Base-by-base conservation (phyloP, 2,329 filamentous ascomycete genomes). In the Penicillium sp. region DNA sequence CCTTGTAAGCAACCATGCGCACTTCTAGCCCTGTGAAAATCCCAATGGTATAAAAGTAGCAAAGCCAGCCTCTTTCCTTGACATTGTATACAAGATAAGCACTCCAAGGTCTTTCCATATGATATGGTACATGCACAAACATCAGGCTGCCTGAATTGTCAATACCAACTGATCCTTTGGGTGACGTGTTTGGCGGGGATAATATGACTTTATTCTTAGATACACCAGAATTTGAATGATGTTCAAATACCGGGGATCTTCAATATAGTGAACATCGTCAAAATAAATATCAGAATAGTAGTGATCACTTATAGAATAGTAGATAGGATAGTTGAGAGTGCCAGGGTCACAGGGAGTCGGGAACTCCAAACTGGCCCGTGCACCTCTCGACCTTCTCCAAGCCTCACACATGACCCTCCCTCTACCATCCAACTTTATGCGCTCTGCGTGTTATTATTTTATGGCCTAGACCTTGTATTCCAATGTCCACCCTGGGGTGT, bases 401-500 rank as follows among this genome's bases (percentile, higher is more conserved):
- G 59, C 65, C 67, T 67, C 66, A 65, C 65, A 63, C 61, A 51
- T 61, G 57, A 65, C 64, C 61, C 48, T 65, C 62, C 52, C 57
- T 59, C 63, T 60, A 35, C 37, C 48, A 44, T 56, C 57, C 55
- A 56, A 62, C 57, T 60, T 55, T 58, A 63, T 63, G 62, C 63
- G 51, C 59, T 59, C 59, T 60, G 49, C 58, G 56, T 59, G 51
- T 55, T 48, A 45, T 47, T 60, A 54, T 53, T 62, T 57, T 61
- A 45, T 61, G 51, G 58, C 66, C 65, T 63, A 67, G 65, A 69
- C 65, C 62, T 65, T 65, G 67, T 64, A 62, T 67, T 73, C 71
- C 69, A 71, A 74, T 74, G 72, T 72, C 67, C 67, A 69, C 62
- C 66, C 61, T 64, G 65, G 67, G 70, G 68, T 64, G 71, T 69